Base-by-base conservation (phyloP, 2,329 filamentous ascomycete genomes). In the Decorospora gaudefroyi region DNA sequence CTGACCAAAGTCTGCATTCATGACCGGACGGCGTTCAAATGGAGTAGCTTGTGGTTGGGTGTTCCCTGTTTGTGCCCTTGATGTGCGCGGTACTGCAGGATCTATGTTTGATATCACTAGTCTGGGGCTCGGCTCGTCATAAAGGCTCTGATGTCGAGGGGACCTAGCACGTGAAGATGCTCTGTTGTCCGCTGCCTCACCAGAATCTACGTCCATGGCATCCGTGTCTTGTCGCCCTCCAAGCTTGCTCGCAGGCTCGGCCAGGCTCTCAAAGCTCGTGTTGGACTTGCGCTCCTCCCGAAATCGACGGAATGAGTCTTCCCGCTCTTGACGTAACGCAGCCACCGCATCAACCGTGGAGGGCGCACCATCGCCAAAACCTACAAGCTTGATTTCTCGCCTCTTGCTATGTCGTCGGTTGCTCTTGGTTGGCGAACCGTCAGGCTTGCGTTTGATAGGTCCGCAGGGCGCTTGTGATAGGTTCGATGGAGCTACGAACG, bases 381-480 rank as follows among this genome's bases (percentile, higher is more conserved):
- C 28, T 1, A 59, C 44, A 19, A 57, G 40, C 21, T 65, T 67
- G 16, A 66, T 49, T 22, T 57, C 53, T 9, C 56, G 42, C 28
- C 57, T 49, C 49, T 68, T 64, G 11, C 45, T 29, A 4, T 51
- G 42, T 31, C 53, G 59, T 25, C 26, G 54, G 9, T 29, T 45
- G 4, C 44, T 48, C 15, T 51, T 61, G 1, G 48, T 42, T 7
- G 63, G 58, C 4, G 59, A 63, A 10, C 34, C 26, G 3, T 45
- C 43, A 0, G 57, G 37, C 16, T 65, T 66, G 9, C 65, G 59
- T 38, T 68, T 68, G 8, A 22, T 27, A 9, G 48, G 26, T 15
- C 37, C 41, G 8, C 48, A 22, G 16, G 21, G 4, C 22, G 18
- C n/a, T 4, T 34, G 23, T 17, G 38, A 25, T n/a, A 30, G 27